These are phyloP conservation scores for Talaromyces nanjingensis DNA, from an alignment of 495 filamentous ascomycete genomes.

Conservation along the genomic window DNA sequence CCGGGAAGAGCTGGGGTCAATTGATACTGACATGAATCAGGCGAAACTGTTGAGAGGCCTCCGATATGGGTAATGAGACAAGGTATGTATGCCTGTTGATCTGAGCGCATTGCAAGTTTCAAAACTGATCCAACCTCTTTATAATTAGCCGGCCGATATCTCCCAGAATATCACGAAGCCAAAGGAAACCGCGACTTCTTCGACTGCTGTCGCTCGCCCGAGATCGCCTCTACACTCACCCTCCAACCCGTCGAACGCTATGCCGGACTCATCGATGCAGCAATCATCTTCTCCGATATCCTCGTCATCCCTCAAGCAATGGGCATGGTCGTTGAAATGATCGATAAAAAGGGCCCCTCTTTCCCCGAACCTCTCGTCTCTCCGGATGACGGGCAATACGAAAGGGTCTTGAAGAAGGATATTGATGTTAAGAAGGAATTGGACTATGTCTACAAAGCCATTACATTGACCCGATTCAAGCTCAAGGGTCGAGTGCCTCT, in stretches of 20 bases:
- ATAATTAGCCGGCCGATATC: conserved; percentile 74
- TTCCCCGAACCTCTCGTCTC: conserved; percentile 78
- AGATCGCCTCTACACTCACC: conserved; percentile 85
- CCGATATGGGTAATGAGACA: conserved; percentile 99
- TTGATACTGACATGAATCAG: conserved; percentile 41
- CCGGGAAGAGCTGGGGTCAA: neutral
- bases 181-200: conserved; percentile 92
- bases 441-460: conserved; percentile 91
- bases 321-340: conserved; percentile 95
- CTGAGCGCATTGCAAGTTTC: neutral
- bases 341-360: conserved; percentile 90
- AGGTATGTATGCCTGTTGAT: conserved; percentile 42
- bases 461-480: conserved; percentile 84
- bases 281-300: conserved; percentile 98
- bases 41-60: conserved; percentile 80
- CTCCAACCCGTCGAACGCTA: conserved; percentile 91
- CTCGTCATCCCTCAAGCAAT: conserved; percentile 95
- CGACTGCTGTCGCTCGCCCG: conserved; percentile 87
- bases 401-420: conserved; percentile 62
- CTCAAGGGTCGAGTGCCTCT: conserved; percentile 81
- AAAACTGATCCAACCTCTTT: neutral
- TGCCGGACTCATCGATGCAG: conserved; percentile 84
- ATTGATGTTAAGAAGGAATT: conserved; percentile 81
- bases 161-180: conserved; percentile 93
- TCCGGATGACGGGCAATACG: conserved; percentile 75